Base-by-base conservation (phyloP, 768 basidiomycete species). In the Steccherinum ochraceum region DNA sequence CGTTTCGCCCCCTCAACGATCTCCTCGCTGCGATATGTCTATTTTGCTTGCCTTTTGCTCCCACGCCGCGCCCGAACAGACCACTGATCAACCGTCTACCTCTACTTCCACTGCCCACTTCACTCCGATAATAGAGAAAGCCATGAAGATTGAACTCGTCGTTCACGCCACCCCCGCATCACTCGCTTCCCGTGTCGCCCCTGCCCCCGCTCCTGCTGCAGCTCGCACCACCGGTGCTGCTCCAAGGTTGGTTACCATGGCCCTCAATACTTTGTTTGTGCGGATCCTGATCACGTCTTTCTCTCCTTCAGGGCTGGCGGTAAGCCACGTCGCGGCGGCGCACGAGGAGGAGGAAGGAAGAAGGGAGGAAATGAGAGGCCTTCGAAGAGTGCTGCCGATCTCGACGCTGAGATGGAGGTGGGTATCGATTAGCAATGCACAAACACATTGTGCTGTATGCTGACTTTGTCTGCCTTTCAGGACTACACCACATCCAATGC, bases 351-450 rank as follows among this genome's bases (percentile, higher is more conserved):
- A 50, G 54, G 54, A 19, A 56, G 57, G 48, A 56, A 52, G 52
- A 80, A 78, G 60, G 16, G 16, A 16, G 30, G 30, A 7, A 64
- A 57, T 40, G 83, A 87, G 48, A 73, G 91, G 56, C 79, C 87
- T 3, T 71, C 75, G 50, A 95, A 95, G 75, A 81, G 82, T 19
- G 90, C 75, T 2, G 95, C 90, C 25, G 91, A 94, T 64, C 80
- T 98, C 40, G 95, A 98, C 65, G 93, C 94, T 5, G 95, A 98
- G 76, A 98, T 98, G 95, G 89, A 89, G 80, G 95, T 95, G 52
- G 35, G 82, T 50, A 19, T n/a, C n/a, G n/a, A n/a, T n/a, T n/a
- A n/a, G n/a, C n/a, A n/a, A n/a, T n/a, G n/a, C n/a, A n/a, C n/a
- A n/a, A n/a, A n/a, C n/a, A n/a, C n/a, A n/a, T 65, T 39, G 35